Conservation (phyloP, 139 green algal species). For the Micractinium sp. region DNA sequence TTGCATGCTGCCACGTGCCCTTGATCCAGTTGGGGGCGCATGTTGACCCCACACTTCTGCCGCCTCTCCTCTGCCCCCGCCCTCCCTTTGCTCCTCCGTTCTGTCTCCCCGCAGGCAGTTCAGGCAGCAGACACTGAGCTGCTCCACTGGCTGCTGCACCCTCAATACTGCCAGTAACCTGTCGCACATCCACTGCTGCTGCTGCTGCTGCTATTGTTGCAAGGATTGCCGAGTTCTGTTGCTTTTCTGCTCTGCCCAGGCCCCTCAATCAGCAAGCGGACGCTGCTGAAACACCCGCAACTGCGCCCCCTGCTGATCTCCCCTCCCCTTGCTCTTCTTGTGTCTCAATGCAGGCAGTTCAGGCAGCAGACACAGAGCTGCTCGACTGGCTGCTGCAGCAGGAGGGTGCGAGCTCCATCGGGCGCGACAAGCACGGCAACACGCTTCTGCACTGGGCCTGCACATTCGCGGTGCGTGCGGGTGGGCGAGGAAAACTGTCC, state of each 20-base stretch:
- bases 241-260: too few relatives aligned
- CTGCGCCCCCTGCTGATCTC: background rate
- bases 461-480: background rate
- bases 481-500: too few relatives aligned
- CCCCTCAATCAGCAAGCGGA: background rate
- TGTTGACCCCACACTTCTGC: too few relatives aligned
- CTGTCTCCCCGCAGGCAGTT: slow-evolving; percentile 15
- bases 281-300: background rate
- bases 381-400: slow-evolving; percentile 25
- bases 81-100: background rate
- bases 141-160: slow-evolving; percentile 23
- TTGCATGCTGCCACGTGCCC: too few relatives aligned
- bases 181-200: too few relatives aligned
- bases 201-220: background rate
- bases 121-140: background rate
- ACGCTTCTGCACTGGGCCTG: slow-evolving; percentile 36
- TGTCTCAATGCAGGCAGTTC: slow-evolving; percentile 19
- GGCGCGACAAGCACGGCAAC: slow-evolving; percentile 21
- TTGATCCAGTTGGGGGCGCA: too few relatives aligned
- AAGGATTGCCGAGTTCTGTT: background rate
- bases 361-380: background rate
- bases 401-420: background rate
- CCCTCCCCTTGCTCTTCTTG: background rate
- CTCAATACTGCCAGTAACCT: too few relatives aligned
- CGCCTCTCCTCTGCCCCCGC: too few relatives aligned